Percentiles rank a stretch among this genome's conserved stretches.
phyloP scores from a whole-genome alignment of 306 rosid species.

The Fagus sylvatica region DNA sequence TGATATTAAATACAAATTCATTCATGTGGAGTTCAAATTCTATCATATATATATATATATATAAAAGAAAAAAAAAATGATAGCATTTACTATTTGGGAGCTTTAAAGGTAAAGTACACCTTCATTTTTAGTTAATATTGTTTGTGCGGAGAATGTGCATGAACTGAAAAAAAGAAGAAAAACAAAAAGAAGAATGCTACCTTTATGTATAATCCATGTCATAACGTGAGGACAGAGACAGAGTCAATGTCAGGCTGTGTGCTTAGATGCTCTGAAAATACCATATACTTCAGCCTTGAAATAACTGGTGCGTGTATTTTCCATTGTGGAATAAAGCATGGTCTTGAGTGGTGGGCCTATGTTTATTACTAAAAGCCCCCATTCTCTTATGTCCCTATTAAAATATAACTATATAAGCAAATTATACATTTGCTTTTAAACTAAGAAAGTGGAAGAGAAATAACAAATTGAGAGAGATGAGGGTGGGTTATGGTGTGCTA shows the following conservation, averaged over 20 bases:
- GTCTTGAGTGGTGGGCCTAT: conserved; percentile 3
- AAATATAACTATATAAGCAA: conserved; percentile 5
- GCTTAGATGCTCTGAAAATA: neutral
- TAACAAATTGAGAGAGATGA: neutral
- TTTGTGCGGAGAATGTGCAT: too few species aligned
- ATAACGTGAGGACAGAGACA: neutral
- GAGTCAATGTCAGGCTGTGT: neutral
- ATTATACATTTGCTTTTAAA: conserved; percentile 7
- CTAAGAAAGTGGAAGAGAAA: neutral
- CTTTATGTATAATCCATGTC: neutral
- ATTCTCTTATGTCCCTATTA: neutral
- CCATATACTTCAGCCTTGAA: neutral
- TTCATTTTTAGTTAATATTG: too few species aligned
- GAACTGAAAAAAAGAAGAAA: neutral
- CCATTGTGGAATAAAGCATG: conserved; percentile 10
- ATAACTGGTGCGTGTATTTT: neutral
- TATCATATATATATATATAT: too few species aligned
- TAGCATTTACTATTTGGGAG: too few species aligned
- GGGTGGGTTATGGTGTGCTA: neutral
- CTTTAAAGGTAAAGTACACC: too few species aligned
- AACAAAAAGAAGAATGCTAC: neutral
- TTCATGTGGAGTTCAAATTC: too few species aligned
- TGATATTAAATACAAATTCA: too few species aligned
- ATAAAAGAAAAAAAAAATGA: too few species aligned
- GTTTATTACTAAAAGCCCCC: neutral